Evolutionary conservation across 192 early-diverging fungal species (phyloP), one percentile per base, ranked within the genome.

Genomic region (Dissophora globulifera): DNA sequence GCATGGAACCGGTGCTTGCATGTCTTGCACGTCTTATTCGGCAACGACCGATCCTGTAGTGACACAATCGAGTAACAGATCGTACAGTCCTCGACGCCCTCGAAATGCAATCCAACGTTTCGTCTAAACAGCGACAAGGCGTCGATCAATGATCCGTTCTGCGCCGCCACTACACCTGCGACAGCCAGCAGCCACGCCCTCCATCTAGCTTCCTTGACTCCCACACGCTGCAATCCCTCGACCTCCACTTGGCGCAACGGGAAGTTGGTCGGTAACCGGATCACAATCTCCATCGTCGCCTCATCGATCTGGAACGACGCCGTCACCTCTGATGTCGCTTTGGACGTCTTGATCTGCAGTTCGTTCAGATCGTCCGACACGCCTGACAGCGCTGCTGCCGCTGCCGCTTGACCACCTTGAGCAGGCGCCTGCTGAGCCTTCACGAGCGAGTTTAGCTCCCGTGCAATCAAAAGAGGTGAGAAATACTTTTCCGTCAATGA

Each of bases 1-100:
- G 89, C 86, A 57, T 99, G 98, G 88, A 96, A 99, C 58, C 88
- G 86, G 74, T 99, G 90, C 75, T 98, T 97, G 78, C 98, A 99
- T 0, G 95, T 97, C 41, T 83, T 81, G 81, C 98, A 99, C 45
- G 89, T 88, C 80, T 95, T 95, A 52, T 78, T 91, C 9, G 98
- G 98, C 51, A 98, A 70, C 16, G 90, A 88, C 52, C 90, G 84
- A 79, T 98, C 96, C 55, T 92, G 82, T 3, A 93, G 85, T 33
- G 94, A 92, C 17, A 99, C 93, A 47, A 98, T 91, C 23, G 95
- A 97, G 72, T 98, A 99, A 82, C 96, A 98, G 68, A 99, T 98
- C 2, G 93, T 89, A 68, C 97, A 99, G 72, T 98, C 96, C 66
- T 98, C 97, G 32, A 96, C 91, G n/a, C 96, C 97, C 38, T 93